Conservation (phyloP, 495 filamentous ascomycete species). For the Astrothelium macrocarpum region DNA sequence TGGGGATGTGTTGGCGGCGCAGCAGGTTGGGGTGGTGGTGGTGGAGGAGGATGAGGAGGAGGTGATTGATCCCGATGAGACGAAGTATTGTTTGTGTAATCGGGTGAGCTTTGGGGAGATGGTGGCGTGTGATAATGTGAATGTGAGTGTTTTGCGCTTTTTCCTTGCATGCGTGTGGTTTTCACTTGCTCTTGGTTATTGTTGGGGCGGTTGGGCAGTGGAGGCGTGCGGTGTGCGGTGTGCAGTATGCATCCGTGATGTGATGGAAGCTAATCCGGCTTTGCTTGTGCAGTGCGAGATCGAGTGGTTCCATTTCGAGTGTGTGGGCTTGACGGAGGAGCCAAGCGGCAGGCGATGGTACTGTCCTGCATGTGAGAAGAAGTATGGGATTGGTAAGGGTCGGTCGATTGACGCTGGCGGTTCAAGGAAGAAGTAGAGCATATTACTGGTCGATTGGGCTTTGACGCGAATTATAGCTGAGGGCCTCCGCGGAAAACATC, state of each 20-base stretch:
- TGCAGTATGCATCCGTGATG: too few relatives aligned
- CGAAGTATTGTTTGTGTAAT: constrained; percentile 82
- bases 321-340: constrained; percentile 66
- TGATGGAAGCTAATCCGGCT: not conserved
- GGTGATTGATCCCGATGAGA: constrained; percentile 77
- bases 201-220: too few relatives aligned
- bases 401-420: not conserved
- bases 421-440: not conserved
- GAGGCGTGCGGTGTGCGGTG: too few relatives aligned
- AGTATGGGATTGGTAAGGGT: constrained; percentile 16
- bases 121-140: constrained; percentile 86
- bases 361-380: constrained; percentile 73
- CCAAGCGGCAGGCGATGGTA: constrained; percentile 86
- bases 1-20: constrained; percentile 27
- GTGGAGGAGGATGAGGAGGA: constrained; percentile 52
- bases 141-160: constrained; percentile 49
- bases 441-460: too few relatives aligned
- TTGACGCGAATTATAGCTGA: too few relatives aligned
- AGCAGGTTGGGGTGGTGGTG: constrained; percentile 19
- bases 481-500: too few relatives aligned
- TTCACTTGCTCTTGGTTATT: too few relatives aligned
- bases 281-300: constrained; percentile 37
- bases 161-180: not conserved
- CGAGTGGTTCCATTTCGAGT: constrained; percentile 94
- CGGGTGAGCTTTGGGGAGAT: constrained; percentile 88